Base-by-base conservation (phyloP, 2,329 filamentous ascomycete species). In the Phyllosticta ampelicida region DNA sequence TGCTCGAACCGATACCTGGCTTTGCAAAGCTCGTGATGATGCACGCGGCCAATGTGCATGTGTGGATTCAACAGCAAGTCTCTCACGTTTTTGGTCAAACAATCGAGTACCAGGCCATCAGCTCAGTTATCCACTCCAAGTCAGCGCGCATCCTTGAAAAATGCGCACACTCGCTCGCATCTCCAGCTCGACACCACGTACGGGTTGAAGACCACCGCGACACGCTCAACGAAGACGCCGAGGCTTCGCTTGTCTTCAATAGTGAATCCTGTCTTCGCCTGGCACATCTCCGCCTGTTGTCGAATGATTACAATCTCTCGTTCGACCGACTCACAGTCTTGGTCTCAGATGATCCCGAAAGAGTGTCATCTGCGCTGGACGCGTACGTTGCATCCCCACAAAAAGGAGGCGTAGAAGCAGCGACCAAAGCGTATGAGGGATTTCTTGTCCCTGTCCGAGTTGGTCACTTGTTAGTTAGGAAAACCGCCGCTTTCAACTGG, bases 1-100 rank as follows among this genome's bases (percentile, higher is more conserved):
- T 55, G 29, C 49, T 44, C 10, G 58, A 49, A 62, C 51, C 62
- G 20, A 51, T 65, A 60, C 64, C 67, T 16, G 63, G 66, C 3
- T 67, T 71, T 48, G 66, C 67, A 8, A 65, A 65, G 52, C 66
- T 66, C 13, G 64, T 70, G 13, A 60, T 71, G 21, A 70, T 69
- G 62, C 70, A 73, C 59, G 70, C 69, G 9, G 65, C 71, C 19
- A 70, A 68, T 53, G 65, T 71, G 51, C 66, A 73, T 53, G 67
- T 71, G 61, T 71, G 68, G 65, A 64, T 67, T 58, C 60, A 68
- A 4, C 66, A 68, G 10, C 68, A 73, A 56, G 66, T 65, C 20
- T 65, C 66, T 2, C 66, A 71, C 30, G 63, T 63, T 20, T 66
- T 68, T 52, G 61, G 60, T 23, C 53, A 62, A 28, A n/a, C 8